Evolutionary conservation across 73 alveolate genomes (phyloP).

Genomic region (Tetrahymena thermophila): DNA sequence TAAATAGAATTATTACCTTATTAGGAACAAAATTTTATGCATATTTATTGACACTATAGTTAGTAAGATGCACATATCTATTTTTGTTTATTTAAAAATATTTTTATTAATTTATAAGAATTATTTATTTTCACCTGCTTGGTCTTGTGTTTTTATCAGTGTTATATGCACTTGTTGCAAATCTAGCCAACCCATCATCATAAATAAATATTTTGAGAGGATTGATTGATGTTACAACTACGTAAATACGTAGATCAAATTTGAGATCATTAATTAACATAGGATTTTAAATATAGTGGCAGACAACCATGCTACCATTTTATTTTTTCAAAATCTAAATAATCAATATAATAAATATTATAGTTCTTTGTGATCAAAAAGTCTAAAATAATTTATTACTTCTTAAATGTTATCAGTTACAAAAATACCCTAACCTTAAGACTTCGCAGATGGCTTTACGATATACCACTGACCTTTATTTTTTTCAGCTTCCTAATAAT

Average conservation of each 20-base stretch:
- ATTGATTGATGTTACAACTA: conserved; percentile 71
- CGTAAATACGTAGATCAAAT: conserved; percentile 84
- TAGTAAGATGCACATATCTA: conserved; percentile 80
- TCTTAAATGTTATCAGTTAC: conserved; percentile 57
- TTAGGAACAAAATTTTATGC: conserved; percentile 72
- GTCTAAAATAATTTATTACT: neutral
- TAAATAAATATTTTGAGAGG: conserved; percentile 83
- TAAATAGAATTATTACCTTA: neutral
- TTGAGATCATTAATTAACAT: conserved; percentile 76
- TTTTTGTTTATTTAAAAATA: conserved; percentile 38
- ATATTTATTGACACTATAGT: conserved; percentile 81
- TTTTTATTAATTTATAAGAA: neutral
- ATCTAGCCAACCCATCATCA: conserved; percentile 85
- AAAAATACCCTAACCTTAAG: conserved; percentile 74
- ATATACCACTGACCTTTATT: conserved; percentile 46
- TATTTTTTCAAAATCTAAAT: conserved; percentile 22
- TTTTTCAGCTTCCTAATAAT: conserved; percentile 20
- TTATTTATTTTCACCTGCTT: neutral
- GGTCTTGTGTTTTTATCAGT: neutral
- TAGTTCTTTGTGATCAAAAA: neutral
- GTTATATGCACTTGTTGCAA: conserved; percentile 64
- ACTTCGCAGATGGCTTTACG: conserved; percentile 74
- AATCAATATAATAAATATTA: too few relatives aligned
- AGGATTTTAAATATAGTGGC: conserved; percentile 75
- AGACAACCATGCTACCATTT: conserved; percentile 50